Evolutionary conservation across 108 stramenopile species (phyloP).

Genomic region (Nitzschia sp.): DNA sequence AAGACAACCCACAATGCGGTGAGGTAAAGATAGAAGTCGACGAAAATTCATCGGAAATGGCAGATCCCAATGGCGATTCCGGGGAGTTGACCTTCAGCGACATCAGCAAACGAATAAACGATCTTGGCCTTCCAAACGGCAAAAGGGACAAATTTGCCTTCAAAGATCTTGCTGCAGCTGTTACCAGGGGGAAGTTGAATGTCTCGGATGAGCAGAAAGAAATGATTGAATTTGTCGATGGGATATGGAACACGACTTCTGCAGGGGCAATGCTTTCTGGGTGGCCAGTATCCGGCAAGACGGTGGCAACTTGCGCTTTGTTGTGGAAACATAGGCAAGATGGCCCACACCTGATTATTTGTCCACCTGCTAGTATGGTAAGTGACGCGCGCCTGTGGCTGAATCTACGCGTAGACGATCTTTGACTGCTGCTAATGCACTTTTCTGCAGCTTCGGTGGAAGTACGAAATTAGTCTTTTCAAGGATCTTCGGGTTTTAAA

Average conservation of each 20-base stretch:
- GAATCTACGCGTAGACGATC: no score
- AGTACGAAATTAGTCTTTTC: conserved; percentile 58
- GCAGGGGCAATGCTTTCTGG: conserved; percentile 53
- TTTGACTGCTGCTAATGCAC: no score
- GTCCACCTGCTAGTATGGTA: conserved; percentile 61
- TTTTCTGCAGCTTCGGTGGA: conserved; percentile 68
- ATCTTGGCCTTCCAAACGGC: conserved; percentile 3
- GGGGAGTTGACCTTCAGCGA: conserved; percentile 4
- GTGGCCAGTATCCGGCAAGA: conserved; percentile 56
- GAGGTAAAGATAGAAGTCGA: neutral
- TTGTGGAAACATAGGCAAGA: conserved; percentile 49
- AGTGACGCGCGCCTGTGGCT: no score
- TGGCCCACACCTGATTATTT: conserved; percentile 66
- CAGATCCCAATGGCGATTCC: neutral
- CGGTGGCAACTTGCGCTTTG: conserved; percentile 47
- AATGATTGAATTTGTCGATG: conserved; percentile 31
- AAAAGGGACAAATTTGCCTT: conserved; percentile 4
- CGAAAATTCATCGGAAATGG: neutral
- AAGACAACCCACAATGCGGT: neutral
- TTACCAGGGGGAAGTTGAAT: conserved; percentile 12
- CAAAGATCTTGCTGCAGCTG: conserved; percentile 2
- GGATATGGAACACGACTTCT: conserved; percentile 19
- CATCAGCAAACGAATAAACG: conserved; percentile 14
- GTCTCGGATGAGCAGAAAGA: conserved; percentile 20
- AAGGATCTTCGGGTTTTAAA: conserved; percentile 30